phyloP scores from a whole-genome alignment of 2,329 filamentous ascomycete genomes.

The Clonostachys solani region DNA sequence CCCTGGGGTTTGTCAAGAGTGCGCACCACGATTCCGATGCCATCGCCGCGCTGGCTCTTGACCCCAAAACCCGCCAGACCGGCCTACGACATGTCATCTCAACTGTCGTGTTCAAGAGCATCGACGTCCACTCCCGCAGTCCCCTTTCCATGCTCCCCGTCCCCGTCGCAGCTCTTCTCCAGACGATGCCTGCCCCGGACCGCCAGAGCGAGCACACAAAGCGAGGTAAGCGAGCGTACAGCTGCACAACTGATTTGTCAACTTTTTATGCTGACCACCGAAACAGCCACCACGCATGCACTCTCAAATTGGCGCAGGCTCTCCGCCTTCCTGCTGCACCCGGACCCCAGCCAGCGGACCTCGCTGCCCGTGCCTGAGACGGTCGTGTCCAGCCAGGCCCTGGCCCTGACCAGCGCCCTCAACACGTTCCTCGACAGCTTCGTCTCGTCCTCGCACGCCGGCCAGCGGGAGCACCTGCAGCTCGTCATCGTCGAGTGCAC shows the following conservation, averaged over 20 bases:
- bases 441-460: slow-evolving; percentile 3
- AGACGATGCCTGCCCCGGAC: neutral
- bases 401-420: neutral
- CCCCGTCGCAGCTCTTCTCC: slow-evolving; percentile 11
- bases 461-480: slow-evolving; percentile 30
- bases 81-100: slow-evolving; percentile 32
- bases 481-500: slow-evolving; percentile 32
- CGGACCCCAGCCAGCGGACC: slow-evolving; percentile 25
- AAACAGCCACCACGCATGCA: slow-evolving; percentile 15
- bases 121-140: slow-evolving; percentile 17
- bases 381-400: neutral
- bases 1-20: neutral
- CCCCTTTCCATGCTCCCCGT: slow-evolving; percentile 28
- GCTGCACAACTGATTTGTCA: neutral
- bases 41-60: slow-evolving; percentile 3
- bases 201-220: neutral
- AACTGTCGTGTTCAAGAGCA: slow-evolving; percentile 25
- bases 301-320: slow-evolving; percentile 35
- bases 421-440: neutral
- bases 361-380: slow-evolving; percentile 13
- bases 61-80: slow-evolving; percentile 19
- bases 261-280: slow-evolving; percentile 15
- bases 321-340: slow-evolving; percentile 34
- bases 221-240: neutral
- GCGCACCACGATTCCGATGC: neutral